Evolutionary conservation across 2,329 filamentous ascomycete species (phyloP), one percentile per base, ranked within the genome.

Genomic region (Alternaria solani): DNA sequence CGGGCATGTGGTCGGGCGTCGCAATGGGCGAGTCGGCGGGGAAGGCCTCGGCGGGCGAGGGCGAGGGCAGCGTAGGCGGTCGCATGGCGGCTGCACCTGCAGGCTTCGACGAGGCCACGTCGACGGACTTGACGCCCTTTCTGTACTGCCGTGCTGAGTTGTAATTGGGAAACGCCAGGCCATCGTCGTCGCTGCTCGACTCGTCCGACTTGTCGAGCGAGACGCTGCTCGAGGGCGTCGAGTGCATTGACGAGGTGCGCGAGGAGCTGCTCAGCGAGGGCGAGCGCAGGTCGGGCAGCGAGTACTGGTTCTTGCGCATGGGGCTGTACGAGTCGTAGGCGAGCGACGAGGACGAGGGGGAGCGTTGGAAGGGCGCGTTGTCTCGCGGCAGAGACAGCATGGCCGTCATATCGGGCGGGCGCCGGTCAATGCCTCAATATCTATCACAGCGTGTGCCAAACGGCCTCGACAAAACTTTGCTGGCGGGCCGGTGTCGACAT

Each of bases 201-300:
- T 74, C 74, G 59, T 88, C 86, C 69, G 81, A 85, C 59, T 86
- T 85, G 47, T 86, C 84, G 55, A 90, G 78, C 12, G 88, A 90
- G 55, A 89, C 78, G 66, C 85, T 89, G 68, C 87, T 89, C 18
- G 86, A 84, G 5, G 88, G 85, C 3, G 88, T 91, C 2, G 89
- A 90, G 25, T 83, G 82, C 72, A 84, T 86, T 2, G 88, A 89
- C 5, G 84, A 83, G 57, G 72, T 84, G 51, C 74, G 73, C 28
- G 78, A 79, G 46, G 78, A 75, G 52, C 46, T 23, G 46, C 72
- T 68, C 53, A 76, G 63, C 26, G 77, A 75, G 57, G 67, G 69
- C 28, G 76, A 67, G 64, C 66, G 75, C 66, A 80, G 72, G 63
- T 81, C 78, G 59, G 74, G 69, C 47, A 72, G 71, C 51, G 76